Evolutionary conservation across 768 basidiomycete species (phyloP).

Genomic region (Leccinum truebloodii): DNA sequence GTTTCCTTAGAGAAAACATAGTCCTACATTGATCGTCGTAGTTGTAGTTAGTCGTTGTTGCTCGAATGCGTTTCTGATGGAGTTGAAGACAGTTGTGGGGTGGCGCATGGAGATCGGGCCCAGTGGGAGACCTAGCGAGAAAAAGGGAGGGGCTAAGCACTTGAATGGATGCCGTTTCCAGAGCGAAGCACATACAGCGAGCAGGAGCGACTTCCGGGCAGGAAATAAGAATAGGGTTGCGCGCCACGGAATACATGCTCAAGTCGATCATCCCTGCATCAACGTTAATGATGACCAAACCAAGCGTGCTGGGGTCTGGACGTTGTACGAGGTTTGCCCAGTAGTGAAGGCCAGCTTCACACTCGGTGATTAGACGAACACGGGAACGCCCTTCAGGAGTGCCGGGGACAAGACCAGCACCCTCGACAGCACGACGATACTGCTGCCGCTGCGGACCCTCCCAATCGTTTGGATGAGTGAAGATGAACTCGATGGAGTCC

Average conservation of each 20-base stretch:
- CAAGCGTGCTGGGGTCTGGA: background rate
- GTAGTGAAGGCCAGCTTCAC: background rate
- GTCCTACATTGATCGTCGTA: background rate
- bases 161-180: background rate
- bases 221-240: background rate
- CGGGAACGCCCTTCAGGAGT: background rate
- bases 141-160: background rate
- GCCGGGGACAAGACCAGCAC: background rate
- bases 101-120: background rate
- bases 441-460: background rate
- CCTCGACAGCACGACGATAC: background rate
- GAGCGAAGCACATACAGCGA: background rate
- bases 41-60: background rate
- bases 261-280: background rate
- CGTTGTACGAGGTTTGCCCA: background rate
- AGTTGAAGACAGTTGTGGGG: background rate
- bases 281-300: background rate
- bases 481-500: background rate
- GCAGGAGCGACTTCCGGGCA: background rate
- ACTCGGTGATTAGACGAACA: background rate
- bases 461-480: background rate
- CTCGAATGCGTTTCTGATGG: background rate
- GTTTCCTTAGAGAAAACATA: background rate
- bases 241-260: background rate
- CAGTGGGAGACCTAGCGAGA: background rate